phyloP scores from a whole-genome alignment of 768 basidiomycete genomes.

The Termitomyces sp. region DNA sequence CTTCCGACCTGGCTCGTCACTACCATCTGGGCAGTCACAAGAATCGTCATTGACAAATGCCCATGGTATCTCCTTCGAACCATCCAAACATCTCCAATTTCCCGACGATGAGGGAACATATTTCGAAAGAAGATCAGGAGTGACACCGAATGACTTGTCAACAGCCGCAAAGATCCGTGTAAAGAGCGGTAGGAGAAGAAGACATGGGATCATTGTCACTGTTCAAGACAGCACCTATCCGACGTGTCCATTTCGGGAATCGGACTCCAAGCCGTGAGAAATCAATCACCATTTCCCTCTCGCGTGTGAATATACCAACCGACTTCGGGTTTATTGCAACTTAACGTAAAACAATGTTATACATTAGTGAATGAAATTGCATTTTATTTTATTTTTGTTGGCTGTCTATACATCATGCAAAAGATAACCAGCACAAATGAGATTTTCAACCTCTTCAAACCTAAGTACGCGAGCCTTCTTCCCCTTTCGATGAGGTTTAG shows the following conservation, averaged over 20 bases:
- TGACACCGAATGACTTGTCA: constrained; percentile 53
- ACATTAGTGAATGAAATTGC: too few species aligned
- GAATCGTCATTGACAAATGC: constrained; percentile 87
- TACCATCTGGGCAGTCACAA: constrained; percentile 93
- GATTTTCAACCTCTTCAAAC: constrained; percentile 3
- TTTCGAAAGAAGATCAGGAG: constrained; percentile 46
- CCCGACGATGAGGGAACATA: constrained; percentile 50
- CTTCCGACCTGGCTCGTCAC: constrained; percentile 81
- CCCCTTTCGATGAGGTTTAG: not conserved
- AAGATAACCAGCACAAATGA: not conserved
- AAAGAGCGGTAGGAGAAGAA: constrained; percentile 36
- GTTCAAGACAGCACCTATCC: constrained; percentile 13
- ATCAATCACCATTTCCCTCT: not conserved
- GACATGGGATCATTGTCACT: constrained; percentile 44
- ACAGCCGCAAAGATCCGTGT: constrained; percentile 26
- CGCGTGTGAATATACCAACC: too few species aligned
- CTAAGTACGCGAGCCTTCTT: not conserved
- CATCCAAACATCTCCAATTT: constrained; percentile 78
- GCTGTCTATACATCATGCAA: too few species aligned
- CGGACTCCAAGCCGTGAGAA: not conserved
- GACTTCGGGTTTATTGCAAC: too few species aligned
- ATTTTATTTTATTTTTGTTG: too few species aligned
- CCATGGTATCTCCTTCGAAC: constrained; percentile 73
- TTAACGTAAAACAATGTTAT: too few species aligned
- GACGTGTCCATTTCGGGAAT: constrained; percentile 29